Conservation (phyloP, 495 filamentous ascomycete species). For the Aspergillus hancockii region DNA sequence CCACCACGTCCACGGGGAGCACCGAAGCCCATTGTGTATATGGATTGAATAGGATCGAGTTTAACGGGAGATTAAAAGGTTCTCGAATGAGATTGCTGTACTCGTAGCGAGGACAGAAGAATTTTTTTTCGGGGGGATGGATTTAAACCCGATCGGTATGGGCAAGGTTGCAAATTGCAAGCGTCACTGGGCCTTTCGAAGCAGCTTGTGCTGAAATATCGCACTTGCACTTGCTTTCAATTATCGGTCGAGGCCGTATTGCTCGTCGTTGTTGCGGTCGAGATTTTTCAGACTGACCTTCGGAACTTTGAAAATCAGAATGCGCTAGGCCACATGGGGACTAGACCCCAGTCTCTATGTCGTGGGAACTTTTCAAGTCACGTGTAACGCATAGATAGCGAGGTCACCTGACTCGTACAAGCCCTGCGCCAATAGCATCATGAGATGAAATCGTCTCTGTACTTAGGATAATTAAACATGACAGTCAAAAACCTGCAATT, state of each 20-base stretch:
- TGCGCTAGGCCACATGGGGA: constrained; percentile 32
- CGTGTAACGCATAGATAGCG: constrained; percentile 30
- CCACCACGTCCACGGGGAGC: constrained; percentile 37
- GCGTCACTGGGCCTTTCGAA: constrained; percentile 14
- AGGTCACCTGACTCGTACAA: constrained; percentile 36
- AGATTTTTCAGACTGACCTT: constrained; percentile 46
- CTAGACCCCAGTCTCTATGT: constrained; percentile 26
- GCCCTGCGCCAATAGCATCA: constrained; percentile 26
- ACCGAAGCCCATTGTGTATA: constrained; percentile 44
- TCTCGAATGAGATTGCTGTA: constrained; percentile 14
- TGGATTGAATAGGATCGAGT: constrained; percentile 25
- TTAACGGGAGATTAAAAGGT: constrained; percentile 10
- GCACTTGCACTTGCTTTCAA: constrained; percentile 30
- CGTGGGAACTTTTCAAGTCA: constrained; percentile 23
- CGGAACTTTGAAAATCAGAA: constrained; percentile 51
- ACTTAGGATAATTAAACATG: background rate
- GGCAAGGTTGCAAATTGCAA: constrained; percentile 15
- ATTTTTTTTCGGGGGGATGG: constrained; percentile 5
- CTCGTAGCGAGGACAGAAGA: constrained; percentile 15
- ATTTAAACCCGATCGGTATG: constrained; percentile 9
- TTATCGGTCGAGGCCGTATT: constrained; percentile 40
- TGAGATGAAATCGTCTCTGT: background rate
- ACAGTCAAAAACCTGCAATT: background rate
- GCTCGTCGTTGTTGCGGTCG: constrained; percentile 47
- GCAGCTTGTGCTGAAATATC: constrained; percentile 26